Conservation (phyloP, 345 rosid genomes). For the Erodium maritimum region DNA sequence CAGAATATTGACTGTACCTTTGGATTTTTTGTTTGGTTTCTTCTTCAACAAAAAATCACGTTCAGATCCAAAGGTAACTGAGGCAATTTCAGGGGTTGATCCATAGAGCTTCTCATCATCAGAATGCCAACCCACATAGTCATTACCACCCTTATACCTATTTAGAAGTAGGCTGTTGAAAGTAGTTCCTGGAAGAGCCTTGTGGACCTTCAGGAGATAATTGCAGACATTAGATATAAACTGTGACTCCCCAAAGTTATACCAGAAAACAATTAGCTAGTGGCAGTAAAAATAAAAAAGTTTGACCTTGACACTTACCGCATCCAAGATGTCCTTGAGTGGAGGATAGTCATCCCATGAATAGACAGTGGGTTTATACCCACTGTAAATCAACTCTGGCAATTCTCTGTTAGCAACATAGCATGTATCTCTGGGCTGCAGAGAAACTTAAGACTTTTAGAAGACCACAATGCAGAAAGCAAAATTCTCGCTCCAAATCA, state of each 20-base stretch:
- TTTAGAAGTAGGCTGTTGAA: constrained; percentile 85
- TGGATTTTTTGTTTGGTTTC: constrained; percentile 35
- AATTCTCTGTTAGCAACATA: constrained; percentile 62
- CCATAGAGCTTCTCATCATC: constrained; percentile 95
- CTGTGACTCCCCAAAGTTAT: too few relatives aligned
- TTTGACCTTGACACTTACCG: constrained; percentile 22
- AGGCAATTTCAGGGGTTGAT: constrained; percentile 70
- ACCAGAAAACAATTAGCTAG: too few relatives aligned
- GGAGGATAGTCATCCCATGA: constrained; percentile 85
- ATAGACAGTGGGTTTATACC: constrained; percentile 54
- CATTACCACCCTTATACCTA: constrained; percentile 69
- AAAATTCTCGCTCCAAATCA: too few relatives aligned
- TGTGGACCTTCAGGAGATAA: constrained; percentile 43
- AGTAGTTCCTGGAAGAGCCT: constrained; percentile 66
- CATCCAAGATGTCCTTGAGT: constrained; percentile 55
- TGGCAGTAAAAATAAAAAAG: too few relatives aligned
- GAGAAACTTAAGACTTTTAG: not conserved
- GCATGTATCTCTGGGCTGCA: constrained; percentile 78
- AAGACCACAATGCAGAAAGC: not conserved
- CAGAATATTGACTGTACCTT: constrained; percentile 24
- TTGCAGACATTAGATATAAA: too few relatives aligned
- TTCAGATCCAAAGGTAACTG: constrained; percentile 82
- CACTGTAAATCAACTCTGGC: constrained; percentile 52
- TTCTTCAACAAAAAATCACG: constrained; percentile 75
- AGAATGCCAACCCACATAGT: constrained; percentile 84